Evolutionary conservation across 2,329 filamentous ascomycete species (phyloP).

Genomic region (Talaromyces islandicus): DNA sequence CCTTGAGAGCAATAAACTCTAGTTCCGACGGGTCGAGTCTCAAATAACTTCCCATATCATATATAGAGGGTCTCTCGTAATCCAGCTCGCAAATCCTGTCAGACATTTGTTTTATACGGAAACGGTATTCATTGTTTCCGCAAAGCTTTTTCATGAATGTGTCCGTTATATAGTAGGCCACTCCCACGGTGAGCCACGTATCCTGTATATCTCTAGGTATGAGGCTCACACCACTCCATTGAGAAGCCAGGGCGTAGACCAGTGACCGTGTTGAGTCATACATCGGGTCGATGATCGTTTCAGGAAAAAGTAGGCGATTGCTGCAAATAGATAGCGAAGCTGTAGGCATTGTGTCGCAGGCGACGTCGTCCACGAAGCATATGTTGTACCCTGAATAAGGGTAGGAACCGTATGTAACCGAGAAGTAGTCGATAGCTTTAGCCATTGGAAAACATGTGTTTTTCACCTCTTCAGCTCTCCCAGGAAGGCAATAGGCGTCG

Average conservation of each 20-base stretch:
- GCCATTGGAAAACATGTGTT: constrained; percentile 84
- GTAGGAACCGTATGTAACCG: constrained; percentile 80
- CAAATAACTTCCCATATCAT: constrained; percentile 70
- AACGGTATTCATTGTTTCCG: constrained; percentile 91
- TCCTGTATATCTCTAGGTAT: constrained; percentile 75
- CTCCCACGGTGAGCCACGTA: constrained; percentile 82
- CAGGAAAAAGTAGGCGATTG: constrained; percentile 75
- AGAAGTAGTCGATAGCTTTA: constrained; percentile 82
- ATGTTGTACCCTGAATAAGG: constrained; percentile 89
- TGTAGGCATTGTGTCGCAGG: constrained; percentile 66
- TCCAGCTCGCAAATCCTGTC: constrained; percentile 80
- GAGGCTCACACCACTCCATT: constrained; percentile 93
- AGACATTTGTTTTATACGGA: constrained; percentile 76
- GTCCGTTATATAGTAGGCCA: constrained; percentile 92
- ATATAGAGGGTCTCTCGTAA: constrained; percentile 72
- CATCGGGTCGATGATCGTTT: constrained; percentile 78
- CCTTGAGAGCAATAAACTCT: constrained; percentile 87
- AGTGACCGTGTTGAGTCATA: constrained; percentile 74
- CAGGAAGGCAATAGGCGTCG: constrained; percentile 84
- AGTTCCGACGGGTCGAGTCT: constrained; percentile 78
- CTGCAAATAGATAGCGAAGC: constrained; percentile 85
- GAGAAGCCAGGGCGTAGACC: constrained; percentile 77
- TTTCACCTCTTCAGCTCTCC: constrained; percentile 71
- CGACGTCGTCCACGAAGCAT: constrained; percentile 87
- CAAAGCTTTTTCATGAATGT: constrained; percentile 84